These are phyloP conservation scores for Apiotrichum veenhuisii DNA, from an alignment of 1,284 basidiomycete genomes.

Conservation along the genomic window DNA sequence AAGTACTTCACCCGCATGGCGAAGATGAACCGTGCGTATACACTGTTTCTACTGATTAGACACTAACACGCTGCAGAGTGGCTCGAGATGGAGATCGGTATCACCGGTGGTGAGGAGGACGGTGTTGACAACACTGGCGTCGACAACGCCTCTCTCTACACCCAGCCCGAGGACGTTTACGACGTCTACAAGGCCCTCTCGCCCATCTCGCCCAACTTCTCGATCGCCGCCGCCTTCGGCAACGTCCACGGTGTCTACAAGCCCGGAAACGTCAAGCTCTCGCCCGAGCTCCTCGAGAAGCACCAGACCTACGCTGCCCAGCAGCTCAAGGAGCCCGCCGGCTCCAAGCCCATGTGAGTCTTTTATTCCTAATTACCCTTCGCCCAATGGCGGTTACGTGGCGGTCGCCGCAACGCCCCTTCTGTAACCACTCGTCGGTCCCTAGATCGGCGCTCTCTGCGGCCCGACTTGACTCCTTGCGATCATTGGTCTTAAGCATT, in stretches of 20 bases:
- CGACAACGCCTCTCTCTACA: conserved; percentile 93
- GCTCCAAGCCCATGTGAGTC: conserved; percentile 65
- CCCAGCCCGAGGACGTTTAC: conserved; percentile 94
- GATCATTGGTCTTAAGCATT: not conserved
- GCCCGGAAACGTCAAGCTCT: conserved; percentile 87
- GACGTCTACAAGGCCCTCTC: conserved; percentile 83
- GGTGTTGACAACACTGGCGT: conserved; percentile 95
- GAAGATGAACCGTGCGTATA: conserved; percentile 60
- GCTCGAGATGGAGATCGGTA: conserved; percentile 99
- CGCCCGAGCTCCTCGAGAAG: conserved; percentile 85
- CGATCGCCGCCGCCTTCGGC: conserved; percentile 86
- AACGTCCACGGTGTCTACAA: conserved; percentile 97
- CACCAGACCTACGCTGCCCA: conserved; percentile 78
- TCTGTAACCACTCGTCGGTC: no score
- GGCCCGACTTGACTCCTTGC: not conserved
- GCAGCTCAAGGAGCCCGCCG: conserved; percentile 62
- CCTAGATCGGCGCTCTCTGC: no score
- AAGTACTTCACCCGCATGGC: conserved; percentile 97
- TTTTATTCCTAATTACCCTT: not conserved
- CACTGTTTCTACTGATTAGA: not conserved
- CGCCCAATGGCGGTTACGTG: not conserved
- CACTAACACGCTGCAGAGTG: conserved; percentile 54
- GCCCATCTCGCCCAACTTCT: conserved; percentile 89
- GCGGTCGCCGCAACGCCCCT: no score
- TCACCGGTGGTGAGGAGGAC: conserved; percentile 99